Evolutionary conservation across 352 stramenopile species (phyloP), one percentile per base, ranked within the genome.

Genomic region (Phytophthora cactorum): DNA sequence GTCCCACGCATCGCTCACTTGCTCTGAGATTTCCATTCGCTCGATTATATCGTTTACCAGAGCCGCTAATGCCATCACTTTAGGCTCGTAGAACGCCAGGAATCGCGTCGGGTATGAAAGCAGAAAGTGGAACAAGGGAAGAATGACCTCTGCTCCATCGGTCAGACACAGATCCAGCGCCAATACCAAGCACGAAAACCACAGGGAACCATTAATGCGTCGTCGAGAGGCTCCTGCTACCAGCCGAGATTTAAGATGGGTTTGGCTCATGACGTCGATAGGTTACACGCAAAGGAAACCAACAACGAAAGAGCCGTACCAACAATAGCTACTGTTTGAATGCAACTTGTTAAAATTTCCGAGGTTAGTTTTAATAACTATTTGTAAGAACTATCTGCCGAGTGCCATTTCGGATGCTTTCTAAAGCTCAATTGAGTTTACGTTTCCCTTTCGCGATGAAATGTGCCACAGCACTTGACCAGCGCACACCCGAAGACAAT

Each of bases 1-100:
- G 41, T 84, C 68, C 53, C 67, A 79, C 2, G 70, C 68, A 7
- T 72, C 59, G 28, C 44, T 70, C 12, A 78, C 15, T 51, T 82
- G 64, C 0, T 84, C 67, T 6, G 59, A 65, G 28, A 76, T 50
- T 3, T 72, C 67, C 7, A 74, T 17, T 44, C 60, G n/a, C 10
- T 75, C 56, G 5, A 52, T 17, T 4, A 50, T 10, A 47, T 63
- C 9, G 10, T 66, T 50, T 15, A 52, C 11, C 5, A 63, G 17
- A 15, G 32, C 25, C 14, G 25, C 17, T 7, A 72, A 49, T 15
- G 27, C 17, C 28, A 49, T 36, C 22, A 79, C 51, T 59, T 83
- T 83, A 8, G 75, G 69, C 15, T 52, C 34, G 58, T 83, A 83
- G 59, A 68, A 83, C 32, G 31, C 55, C 27, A 73, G 29, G 45